phyloP scores from a whole-genome alignment of 2,329 filamentous ascomycete genomes.

The Fusarium guadeloupense region DNA sequence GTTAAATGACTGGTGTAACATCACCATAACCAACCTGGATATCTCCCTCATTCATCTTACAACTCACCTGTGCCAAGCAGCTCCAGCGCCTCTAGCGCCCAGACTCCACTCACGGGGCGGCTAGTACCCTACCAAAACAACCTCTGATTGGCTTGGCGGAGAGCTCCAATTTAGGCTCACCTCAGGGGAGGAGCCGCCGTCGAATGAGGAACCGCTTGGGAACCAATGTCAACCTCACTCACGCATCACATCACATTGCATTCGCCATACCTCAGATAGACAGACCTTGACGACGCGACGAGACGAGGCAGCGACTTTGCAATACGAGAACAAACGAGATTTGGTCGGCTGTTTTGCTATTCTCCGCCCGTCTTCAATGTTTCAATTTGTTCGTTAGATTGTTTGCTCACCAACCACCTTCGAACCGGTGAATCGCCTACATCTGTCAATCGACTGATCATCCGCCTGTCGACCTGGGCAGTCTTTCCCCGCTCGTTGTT shows the following conservation, averaged over 20 bases:
- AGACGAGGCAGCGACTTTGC: slow-evolving; percentile 11
- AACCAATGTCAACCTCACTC: slow-evolving; percentile 36
- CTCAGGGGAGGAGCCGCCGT: slow-evolving; percentile 40
- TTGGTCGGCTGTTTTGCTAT: slow-evolving; percentile 9
- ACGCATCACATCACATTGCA: slow-evolving; percentile 34
- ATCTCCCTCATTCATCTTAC: slow-evolving; percentile 22
- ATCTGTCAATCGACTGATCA: slow-evolving; percentile 19
- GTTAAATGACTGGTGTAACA: not conserved
- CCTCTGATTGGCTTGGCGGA: slow-evolving; percentile 27
- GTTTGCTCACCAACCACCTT: slow-evolving; percentile 19
- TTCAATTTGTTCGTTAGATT: slow-evolving; percentile 27
- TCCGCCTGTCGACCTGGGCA: slow-evolving; percentile 12
- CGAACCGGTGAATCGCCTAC: slow-evolving; percentile 27
- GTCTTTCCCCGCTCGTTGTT: slow-evolving; percentile 8
- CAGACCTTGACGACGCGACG: slow-evolving; percentile 28
- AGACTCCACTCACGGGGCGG: slow-evolving; percentile 35
- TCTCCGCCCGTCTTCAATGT: slow-evolving; percentile 17
- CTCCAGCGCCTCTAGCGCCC: slow-evolving; percentile 35
- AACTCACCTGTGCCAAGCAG: slow-evolving; percentile 21
- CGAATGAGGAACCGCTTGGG: slow-evolving; percentile 40
- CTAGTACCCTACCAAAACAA: slow-evolving; percentile 27
- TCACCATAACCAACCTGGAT: not conserved
- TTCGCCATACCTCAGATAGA: slow-evolving; percentile 25
- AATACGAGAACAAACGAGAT: slow-evolving; percentile 14
- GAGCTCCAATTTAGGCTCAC: slow-evolving; percentile 41